These are phyloP conservation scores for Agrocybe chaxingu DNA, from an alignment of 768 basidiomycete species.

Conservation along the genomic window DNA sequence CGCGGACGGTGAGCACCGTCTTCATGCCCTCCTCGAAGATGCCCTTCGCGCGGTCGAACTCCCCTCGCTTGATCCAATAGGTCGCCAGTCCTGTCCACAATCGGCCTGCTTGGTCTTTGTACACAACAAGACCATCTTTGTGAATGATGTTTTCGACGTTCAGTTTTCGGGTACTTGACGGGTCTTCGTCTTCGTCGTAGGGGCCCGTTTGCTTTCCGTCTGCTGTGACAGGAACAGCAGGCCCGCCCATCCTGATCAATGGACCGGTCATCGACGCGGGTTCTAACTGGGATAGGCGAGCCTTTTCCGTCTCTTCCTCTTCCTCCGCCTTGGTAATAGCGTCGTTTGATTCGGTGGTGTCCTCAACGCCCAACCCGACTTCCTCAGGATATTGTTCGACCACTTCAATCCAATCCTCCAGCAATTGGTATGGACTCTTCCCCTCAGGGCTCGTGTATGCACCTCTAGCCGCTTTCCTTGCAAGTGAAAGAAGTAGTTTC, in stretches of 20 bases:
- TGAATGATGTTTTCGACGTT: conserved; percentile 86
- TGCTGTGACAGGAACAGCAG: conserved; percentile 48
- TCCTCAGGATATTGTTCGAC: conserved; percentile 90
- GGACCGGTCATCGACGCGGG: conserved; percentile 53
- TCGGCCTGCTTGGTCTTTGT: conserved; percentile 95
- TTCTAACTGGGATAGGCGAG: conserved; percentile 19
- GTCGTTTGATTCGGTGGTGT: conserved; percentile 58
- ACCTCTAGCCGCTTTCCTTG: conserved; percentile 79
- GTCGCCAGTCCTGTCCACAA: conserved; percentile 96
- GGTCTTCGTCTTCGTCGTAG: conserved; percentile 85
- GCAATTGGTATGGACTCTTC: conserved; percentile 92
- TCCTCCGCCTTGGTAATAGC: conserved; percentile 31
- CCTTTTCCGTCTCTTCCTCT: background rate
- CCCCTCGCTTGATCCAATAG: conserved; percentile 97
- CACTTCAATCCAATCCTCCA: conserved; percentile 89
- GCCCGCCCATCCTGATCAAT: conserved; percentile 70
- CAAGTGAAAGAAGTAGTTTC: conserved; percentile 82
- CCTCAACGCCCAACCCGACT: conserved; percentile 83
- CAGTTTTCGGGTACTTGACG: conserved; percentile 61
- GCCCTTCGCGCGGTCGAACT: conserved; percentile 86
- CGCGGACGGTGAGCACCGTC: conserved; percentile 86
- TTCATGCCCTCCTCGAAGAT: conserved; percentile 88
- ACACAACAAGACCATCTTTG: conserved; percentile 82
- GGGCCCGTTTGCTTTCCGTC: conserved; percentile 47
- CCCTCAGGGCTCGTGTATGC: conserved; percentile 86